phyloP scores from a whole-genome alignment of 345 rosid species.

The Pugionium dolabratum region DNA sequence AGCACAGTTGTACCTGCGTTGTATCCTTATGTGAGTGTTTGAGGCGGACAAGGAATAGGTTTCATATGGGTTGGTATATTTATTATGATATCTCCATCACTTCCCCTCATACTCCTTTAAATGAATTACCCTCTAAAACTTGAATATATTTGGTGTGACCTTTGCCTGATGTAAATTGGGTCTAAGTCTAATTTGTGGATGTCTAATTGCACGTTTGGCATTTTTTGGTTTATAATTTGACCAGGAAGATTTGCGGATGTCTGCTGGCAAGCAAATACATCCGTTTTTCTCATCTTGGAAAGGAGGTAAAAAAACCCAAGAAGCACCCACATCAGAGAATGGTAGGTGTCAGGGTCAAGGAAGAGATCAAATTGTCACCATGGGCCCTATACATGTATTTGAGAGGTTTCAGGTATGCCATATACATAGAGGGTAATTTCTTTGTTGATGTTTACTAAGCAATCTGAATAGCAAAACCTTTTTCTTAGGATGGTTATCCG shows the following conservation, averaged over 20 bases:
- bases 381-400: slow-evolving; percentile 90
- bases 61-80: no score
- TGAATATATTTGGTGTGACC: not conserved
- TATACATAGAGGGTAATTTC: slow-evolving; percentile 12
- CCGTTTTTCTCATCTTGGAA: slow-evolving; percentile 77
- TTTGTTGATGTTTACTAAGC: not conserved
- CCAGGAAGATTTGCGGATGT: slow-evolving; percentile 73
- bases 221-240: slow-evolving; percentile 38
- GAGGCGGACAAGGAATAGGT: no score
- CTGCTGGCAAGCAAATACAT: slow-evolving; percentile 75
- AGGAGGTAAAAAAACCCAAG: slow-evolving; percentile 51
- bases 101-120: no score
- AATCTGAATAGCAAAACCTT: slow-evolving; percentile 20
- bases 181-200: not conserved
- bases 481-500: slow-evolving; percentile 48
- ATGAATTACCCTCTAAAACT: slow-evolving; percentile 12
- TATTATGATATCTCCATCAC: no score
- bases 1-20: not conserved
- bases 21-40: no score
- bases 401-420: slow-evolving; percentile 61
- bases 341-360: slow-evolving; percentile 32
- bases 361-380: slow-evolving; percentile 39
- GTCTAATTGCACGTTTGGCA: not conserved
- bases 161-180: slow-evolving; percentile 9
- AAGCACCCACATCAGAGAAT: slow-evolving; percentile 41